These are phyloP conservation scores for Aspergillus sp. DNA, from an alignment of 2,329 filamentous ascomycete genomes.

Conservation along the genomic window DNA sequence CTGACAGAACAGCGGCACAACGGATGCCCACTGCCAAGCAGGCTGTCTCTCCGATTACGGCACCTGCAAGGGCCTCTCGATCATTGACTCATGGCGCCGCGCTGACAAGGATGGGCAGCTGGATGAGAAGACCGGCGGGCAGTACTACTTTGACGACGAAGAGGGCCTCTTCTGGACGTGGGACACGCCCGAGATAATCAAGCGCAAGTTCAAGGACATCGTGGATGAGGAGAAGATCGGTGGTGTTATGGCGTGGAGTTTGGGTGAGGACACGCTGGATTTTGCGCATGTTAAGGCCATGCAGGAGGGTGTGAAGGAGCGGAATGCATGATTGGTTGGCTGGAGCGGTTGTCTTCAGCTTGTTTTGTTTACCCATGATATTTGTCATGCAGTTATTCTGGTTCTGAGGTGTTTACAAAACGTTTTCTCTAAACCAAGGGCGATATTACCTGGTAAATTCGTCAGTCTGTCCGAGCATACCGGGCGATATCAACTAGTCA, in stretches of 20 bases:
- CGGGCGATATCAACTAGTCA: too few relatives aligned
- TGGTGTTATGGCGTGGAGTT: conserved; percentile 68
- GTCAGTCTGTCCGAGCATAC: too few relatives aligned
- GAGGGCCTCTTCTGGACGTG: conserved; percentile 66
- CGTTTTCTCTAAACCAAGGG: too few relatives aligned
- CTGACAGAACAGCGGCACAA: conserved; percentile 22
- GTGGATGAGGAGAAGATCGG: conserved; percentile 53
- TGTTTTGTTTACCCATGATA: background rate
- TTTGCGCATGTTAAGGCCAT: conserved; percentile 42
- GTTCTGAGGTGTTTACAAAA: too few relatives aligned
- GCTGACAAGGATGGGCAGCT: conserved; percentile 50
- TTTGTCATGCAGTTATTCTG: background rate
- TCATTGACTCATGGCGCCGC: conserved; percentile 51
- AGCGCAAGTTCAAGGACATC: conserved; percentile 56
- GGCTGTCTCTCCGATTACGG: conserved; percentile 35
- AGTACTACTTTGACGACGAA: conserved; percentile 60
- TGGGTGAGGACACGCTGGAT: conserved; percentile 57
- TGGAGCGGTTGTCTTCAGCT: background rate
- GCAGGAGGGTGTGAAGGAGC: conserved; percentile 21
- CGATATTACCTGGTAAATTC: too few relatives aligned
- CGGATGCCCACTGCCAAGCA: conserved; percentile 24
- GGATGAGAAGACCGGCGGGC: conserved; percentile 54
- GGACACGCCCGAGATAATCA: conserved; percentile 58
- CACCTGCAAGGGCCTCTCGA: conserved; percentile 40
- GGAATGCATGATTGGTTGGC: background rate